Evolutionary conservation across 2,329 filamentous ascomycete genomes (phyloP).

Genomic region (Trichophaea hybrida): DNA sequence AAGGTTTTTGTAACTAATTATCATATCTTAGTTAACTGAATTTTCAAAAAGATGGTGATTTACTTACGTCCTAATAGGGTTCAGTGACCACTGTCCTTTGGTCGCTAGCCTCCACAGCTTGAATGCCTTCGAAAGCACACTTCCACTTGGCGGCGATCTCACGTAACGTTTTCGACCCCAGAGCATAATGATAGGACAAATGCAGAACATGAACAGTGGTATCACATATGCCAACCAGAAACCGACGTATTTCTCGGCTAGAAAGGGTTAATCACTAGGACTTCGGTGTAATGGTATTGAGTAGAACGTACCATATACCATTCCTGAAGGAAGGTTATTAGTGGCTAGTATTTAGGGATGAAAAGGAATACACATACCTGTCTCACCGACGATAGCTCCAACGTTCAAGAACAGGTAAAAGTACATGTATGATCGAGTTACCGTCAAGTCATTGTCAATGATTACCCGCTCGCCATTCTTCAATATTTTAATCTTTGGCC

Average conservation of each 20-base stretch:
- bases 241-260: slow-evolving; percentile 56
- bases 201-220: slow-evolving; percentile 49
- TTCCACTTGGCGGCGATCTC: slow-evolving; percentile 52
- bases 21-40: neutral
- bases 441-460: slow-evolving; percentile 53
- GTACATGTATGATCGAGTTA: slow-evolving; percentile 27
- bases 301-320: neutral
- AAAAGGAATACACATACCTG: neutral
- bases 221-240: slow-evolving; percentile 60
- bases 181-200: slow-evolving; percentile 47
- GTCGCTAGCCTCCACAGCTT: slow-evolving; percentile 45
- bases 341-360: neutral
- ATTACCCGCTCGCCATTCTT: slow-evolving; percentile 52
- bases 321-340: neutral
- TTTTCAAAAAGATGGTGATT: neutral
- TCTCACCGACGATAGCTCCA: slow-evolving; percentile 38
- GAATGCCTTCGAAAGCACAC: slow-evolving; percentile 53
- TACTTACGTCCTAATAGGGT: slow-evolving; percentile 39
- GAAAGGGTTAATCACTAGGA: neutral
- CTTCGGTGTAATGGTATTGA: neutral
- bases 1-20: neutral
- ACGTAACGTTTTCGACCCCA: slow-evolving; percentile 49
- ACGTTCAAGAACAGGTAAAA: slow-evolving; percentile 61
- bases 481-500: slow-evolving; percentile 22
- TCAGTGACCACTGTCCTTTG: slow-evolving; percentile 49